A percentile compares a stretch with the other conserved stretches of the same genome.
phyloP scores from a whole-genome alignment of 768 basidiomycete species.

The Tulasnella sp. region DNA sequence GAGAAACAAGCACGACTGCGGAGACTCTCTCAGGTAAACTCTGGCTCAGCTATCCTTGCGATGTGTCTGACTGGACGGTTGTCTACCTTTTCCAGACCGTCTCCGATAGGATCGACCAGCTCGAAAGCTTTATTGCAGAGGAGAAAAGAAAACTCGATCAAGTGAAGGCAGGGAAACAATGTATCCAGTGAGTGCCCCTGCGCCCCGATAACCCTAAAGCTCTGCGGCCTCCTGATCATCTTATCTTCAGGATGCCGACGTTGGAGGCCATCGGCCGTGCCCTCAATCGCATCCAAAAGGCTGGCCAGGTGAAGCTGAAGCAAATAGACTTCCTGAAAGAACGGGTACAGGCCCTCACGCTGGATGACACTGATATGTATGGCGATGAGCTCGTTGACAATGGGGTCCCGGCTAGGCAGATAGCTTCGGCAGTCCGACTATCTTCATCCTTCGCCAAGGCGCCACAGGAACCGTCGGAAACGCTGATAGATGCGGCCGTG shows the following conservation, averaged over 20 bases:
- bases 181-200: constrained; percentile 41
- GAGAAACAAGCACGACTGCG: constrained; percentile 73
- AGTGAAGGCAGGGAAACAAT: constrained; percentile 48
- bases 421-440: too few relatives aligned
- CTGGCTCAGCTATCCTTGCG: too few relatives aligned
- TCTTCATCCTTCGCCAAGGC: constrained; percentile 7
- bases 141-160: constrained; percentile 60
- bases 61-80: not conserved
- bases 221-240: too few relatives aligned
- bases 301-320: constrained; percentile 23
- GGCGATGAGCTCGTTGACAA: not conserved
- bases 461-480: constrained; percentile 27
- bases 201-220: too few relatives aligned
- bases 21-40: constrained; percentile 50
- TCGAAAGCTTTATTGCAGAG: constrained; percentile 59
- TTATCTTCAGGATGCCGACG: constrained; percentile 54
- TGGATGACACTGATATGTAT: not conserved
- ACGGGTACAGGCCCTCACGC: constrained; percentile 8
- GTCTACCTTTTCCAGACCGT: constrained; percentile 38
- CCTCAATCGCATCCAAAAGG: constrained; percentile 66
- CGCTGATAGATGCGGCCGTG: constrained; percentile 50
- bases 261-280: constrained; percentile 77
- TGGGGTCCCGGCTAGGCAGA: not conserved
- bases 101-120: constrained; percentile 60
- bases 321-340: constrained; percentile 28